Conservation (phyloP, 2,329 filamentous ascomycete genomes). For the Trichophyton rubrum region DNA sequence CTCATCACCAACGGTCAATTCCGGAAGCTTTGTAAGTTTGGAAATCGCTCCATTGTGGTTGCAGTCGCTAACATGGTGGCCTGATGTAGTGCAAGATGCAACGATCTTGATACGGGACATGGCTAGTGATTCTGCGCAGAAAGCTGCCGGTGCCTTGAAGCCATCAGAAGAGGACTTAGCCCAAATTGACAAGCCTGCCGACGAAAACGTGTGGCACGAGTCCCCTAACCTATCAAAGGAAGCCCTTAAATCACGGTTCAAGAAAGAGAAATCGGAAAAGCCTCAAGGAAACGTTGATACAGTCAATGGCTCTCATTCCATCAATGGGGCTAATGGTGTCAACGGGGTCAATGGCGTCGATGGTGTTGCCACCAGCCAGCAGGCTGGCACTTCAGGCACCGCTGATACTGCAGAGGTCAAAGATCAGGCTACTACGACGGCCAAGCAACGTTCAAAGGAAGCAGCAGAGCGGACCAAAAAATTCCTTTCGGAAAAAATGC, state of each 20-base stretch:
- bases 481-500: slow-evolving; percentile 78
- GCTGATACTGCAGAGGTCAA: slow-evolving; percentile 26
- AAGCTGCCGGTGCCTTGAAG: slow-evolving; percentile 60
- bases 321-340: not conserved
- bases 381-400: slow-evolving; percentile 17
- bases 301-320: not conserved
- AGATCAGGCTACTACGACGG: slow-evolving; percentile 36
- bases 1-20: slow-evolving; percentile 95
- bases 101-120: slow-evolving; percentile 75
- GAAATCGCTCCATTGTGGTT: not conserved
- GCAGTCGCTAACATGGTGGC: slow-evolving; percentile 19
- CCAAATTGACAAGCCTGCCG: slow-evolving; percentile 70
- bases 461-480: slow-evolving; percentile 42
- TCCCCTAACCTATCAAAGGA: slow-evolving; percentile 62
- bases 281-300: not conserved
- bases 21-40: slow-evolving; percentile 64
- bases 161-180: slow-evolving; percentile 64
- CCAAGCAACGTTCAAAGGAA: slow-evolving; percentile 29
- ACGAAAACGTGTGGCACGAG: slow-evolving; percentile 91
- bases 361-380: slow-evolving; percentile 23
- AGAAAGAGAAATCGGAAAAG: slow-evolving; percentile 35
- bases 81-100: slow-evolving; percentile 55
- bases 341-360: slow-evolving; percentile 33
- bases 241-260: slow-evolving; percentile 55
- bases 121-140: slow-evolving; percentile 74